Conservation (phyloP, 2,329 filamentous ascomycete genomes). For the Nothopassalora personata region DNA sequence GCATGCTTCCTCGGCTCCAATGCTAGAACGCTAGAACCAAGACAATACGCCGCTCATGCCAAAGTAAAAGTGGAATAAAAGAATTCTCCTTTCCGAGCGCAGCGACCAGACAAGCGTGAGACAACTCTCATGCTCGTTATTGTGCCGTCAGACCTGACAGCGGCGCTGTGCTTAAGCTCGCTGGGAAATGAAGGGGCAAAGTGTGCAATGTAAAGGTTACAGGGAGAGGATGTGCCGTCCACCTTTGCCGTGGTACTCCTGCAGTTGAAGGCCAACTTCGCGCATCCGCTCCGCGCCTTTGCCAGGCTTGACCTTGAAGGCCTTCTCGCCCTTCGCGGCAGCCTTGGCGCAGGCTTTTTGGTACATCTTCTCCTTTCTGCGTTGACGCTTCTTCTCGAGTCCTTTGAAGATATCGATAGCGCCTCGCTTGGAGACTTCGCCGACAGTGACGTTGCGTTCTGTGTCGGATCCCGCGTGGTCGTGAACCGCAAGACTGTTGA, state of each 20-base stretch:
- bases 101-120: constrained; percentile 17
- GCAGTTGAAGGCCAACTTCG: constrained; percentile 82
- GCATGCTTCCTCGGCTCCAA: neutral
- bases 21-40: constrained; percentile 13
- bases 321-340: constrained; percentile 56
- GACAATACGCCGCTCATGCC: constrained; percentile 1
- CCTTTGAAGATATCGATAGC: constrained; percentile 97
- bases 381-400: constrained; percentile 86
- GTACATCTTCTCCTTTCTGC: constrained; percentile 86
- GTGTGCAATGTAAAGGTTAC: constrained; percentile 16
- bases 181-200: constrained; percentile 8
- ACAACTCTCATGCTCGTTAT: constrained; percentile 1
- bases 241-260: constrained; percentile 64
- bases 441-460: constrained; percentile 21
- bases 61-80: neutral
- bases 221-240: constrained; percentile 45
- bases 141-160: constrained; percentile 13
- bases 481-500: constrained; percentile 30
- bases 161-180: constrained; percentile 25
- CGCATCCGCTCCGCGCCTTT: constrained; percentile 91
- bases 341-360: constrained; percentile 84
- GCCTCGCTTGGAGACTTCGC: constrained; percentile 69
- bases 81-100: constrained; percentile 10
- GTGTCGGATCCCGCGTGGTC: constrained; percentile 36
- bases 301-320: constrained; percentile 68